Conservation (phyloP, 192 early-diverging fungal genomes). For the Haplosporangium gracile region DNA sequence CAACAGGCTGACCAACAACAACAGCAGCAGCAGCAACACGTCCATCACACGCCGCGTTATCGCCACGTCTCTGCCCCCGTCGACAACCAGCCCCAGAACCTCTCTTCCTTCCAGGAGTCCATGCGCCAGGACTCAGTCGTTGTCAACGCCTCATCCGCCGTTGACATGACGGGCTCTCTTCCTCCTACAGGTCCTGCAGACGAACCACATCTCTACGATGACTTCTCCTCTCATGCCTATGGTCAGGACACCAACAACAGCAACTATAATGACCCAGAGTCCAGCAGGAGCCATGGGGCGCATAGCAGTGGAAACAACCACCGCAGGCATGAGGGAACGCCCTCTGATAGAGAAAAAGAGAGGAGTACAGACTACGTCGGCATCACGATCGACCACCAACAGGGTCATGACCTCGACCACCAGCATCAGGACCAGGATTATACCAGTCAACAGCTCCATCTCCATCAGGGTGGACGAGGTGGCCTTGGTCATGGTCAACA, state of each 20-base stretch:
- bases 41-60: slow-evolving; percentile 35
- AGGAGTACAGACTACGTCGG: slow-evolving; percentile 47
- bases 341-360: not conserved
- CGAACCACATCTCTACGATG: not conserved
- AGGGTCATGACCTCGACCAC: slow-evolving; percentile 15
- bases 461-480: not conserved
- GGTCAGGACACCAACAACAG: not conserved
- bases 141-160: slow-evolving; percentile 7
- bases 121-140: slow-evolving; percentile 48
- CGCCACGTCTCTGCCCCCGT: slow-evolving; percentile 48
- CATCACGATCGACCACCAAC: slow-evolving; percentile 46
- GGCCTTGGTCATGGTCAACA: slow-evolving; percentile 5
- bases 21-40: slow-evolving; percentile 23
- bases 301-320: not conserved
- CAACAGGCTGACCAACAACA: not conserved
- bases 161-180: not conserved
- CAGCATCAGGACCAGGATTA: slow-evolving; percentile 11
- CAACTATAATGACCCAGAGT: not conserved
- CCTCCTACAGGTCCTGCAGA: not conserved
- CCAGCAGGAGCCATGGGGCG: not conserved
- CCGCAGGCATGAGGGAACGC: slow-evolving; percentile 9
- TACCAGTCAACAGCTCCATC: not conserved
- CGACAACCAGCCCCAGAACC: slow-evolving; percentile 40
- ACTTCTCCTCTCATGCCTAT: not conserved
- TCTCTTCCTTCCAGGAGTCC: slow-evolving; percentile 46